Evolutionary conservation across 2,329 filamentous ascomycete species (phyloP), one percentile per base, ranked within the genome.

Genomic region (Cladosporium sp.): DNA sequence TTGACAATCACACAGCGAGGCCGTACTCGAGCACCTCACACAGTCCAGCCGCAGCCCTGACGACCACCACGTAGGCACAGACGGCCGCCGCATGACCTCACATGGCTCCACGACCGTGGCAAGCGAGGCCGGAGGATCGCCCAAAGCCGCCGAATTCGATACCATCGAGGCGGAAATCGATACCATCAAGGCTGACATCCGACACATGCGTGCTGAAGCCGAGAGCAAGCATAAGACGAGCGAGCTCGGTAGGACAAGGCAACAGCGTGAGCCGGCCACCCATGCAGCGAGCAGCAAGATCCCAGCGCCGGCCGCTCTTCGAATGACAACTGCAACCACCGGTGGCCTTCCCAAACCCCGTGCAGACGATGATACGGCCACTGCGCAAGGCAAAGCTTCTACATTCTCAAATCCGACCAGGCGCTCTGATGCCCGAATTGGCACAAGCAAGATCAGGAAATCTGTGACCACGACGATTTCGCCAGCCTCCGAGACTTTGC

Each of bases 81-180:
- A 61, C 38, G 40, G 43, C 49, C 40, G 42, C 28, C 51, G 55
- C 19, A 36, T 38, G 37, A 49, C 42, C 36, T 56, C 61, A 9
- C 20, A 20, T 38, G 54, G 34, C 50, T 42, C 52, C n/a, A 55
- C 52, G 17, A n/a, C 30, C 25, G 45, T 30, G 20, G 51, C 40
- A 36, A 45, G 52, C 45, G 40, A 51, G 15, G 20, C 37, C 37
- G 51, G 56, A 7, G 51, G 56, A 20, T 55, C 60, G 6, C 39
- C 42, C 4, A 50, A 59, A 14, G 37, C 36, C 14, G 59, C 51
- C 38, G 60, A 64, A 30, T 64, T 62, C 55, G 66, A 65, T 22
- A 36, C 49, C 20, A 61, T 68, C 47, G 62, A 66, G 38, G 61
- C 62, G 12, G 65, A 66, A 36, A 59, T 68, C 37, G 64, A 67